Conservation (phyloP, 805 yeast species). For the Yarrowia bubula region DNA sequence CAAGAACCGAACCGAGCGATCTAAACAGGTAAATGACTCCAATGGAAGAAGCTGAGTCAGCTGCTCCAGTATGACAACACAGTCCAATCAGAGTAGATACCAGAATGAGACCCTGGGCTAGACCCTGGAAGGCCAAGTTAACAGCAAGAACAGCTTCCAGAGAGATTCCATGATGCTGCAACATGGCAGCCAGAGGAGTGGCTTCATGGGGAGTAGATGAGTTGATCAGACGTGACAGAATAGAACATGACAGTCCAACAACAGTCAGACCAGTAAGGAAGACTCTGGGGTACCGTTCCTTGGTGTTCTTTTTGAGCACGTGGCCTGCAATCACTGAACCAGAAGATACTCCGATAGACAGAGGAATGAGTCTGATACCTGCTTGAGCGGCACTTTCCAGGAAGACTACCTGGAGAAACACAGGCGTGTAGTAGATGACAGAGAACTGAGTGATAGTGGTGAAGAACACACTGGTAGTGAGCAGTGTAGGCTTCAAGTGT, state of each 20-base stretch:
- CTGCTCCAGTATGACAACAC: background rate
- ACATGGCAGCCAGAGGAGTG: background rate
- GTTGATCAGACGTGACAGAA: background rate
- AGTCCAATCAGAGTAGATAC: conserved; percentile 17
- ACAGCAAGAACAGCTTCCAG: background rate
- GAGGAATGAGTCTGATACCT: conserved; percentile 8
- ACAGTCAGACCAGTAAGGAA: background rate
- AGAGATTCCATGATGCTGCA: background rate
- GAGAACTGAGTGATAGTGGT: conserved; percentile 12
- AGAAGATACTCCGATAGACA: conserved; percentile 2
- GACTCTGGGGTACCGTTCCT: background rate
- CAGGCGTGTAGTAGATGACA: conserved; percentile 16
- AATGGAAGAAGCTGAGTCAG: conserved; percentile 19
- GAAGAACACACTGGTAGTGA: conserved; percentile 3
- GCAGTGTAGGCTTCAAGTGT: conserved; percentile 29
- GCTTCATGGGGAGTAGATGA: background rate
- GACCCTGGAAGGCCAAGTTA: conserved; percentile 6
- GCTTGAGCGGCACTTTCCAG: background rate
- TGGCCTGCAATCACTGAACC: conserved; percentile 8
- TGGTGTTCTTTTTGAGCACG: conserved; percentile 7
- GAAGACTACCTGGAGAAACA: conserved; percentile 18
- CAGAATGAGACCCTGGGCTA: conserved; percentile 14
- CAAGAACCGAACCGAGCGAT: conserved; percentile 9
- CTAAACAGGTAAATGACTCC: conserved; percentile 26
- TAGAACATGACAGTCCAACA: background rate